Percentiles rank a stretch among this genome's conserved stretches.
These are phyloP conservation scores for Asterochloris sp. DNA, from an alignment of 139 green algal genomes.

Conservation along the genomic window DNA sequence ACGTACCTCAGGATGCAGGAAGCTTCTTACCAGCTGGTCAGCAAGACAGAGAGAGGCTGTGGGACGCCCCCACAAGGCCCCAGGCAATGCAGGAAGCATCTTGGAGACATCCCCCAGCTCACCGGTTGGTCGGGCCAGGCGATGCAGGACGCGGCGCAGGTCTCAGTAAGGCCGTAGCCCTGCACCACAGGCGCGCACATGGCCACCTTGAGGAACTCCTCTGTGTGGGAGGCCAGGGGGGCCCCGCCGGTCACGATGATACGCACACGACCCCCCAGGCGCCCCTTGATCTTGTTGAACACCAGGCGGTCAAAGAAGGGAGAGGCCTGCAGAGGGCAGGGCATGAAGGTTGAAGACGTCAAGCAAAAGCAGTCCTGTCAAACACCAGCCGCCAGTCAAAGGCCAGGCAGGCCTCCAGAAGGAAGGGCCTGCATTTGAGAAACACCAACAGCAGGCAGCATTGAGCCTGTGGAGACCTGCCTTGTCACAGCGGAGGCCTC, in stretches of 20 bases:
- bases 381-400: slow-evolving; percentile 76
- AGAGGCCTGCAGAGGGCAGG: slow-evolving; percentile 33
- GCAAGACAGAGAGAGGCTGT: slow-evolving; percentile 22
- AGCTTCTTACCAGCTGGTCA: background rate
- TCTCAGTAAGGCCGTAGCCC: slow-evolving; percentile 93
- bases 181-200: slow-evolving; percentile 59
- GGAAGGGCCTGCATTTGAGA: background rate
- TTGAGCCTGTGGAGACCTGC: too few species aligned
- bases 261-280: slow-evolving; percentile 49
- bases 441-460: too few species aligned
- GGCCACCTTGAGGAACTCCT: slow-evolving; percentile 60
- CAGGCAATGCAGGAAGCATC: background rate
- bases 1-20: too few species aligned
- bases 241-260: slow-evolving; percentile 60
- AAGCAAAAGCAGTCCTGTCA: too few species aligned
- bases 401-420: slow-evolving; percentile 57
- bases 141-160: slow-evolving; percentile 75
- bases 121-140: slow-evolving; percentile 47
- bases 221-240: slow-evolving; percentile 58
- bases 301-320: slow-evolving; percentile 78
- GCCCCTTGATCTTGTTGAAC: slow-evolving; percentile 63
- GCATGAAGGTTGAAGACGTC: too few species aligned
- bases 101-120: background rate
- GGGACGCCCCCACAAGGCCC: slow-evolving; percentile 18
- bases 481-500: too few species aligned